Base-by-base conservation (phyloP, 2,329 filamentous ascomycete genomes). In the Neopestalotiopsis sp. region DNA sequence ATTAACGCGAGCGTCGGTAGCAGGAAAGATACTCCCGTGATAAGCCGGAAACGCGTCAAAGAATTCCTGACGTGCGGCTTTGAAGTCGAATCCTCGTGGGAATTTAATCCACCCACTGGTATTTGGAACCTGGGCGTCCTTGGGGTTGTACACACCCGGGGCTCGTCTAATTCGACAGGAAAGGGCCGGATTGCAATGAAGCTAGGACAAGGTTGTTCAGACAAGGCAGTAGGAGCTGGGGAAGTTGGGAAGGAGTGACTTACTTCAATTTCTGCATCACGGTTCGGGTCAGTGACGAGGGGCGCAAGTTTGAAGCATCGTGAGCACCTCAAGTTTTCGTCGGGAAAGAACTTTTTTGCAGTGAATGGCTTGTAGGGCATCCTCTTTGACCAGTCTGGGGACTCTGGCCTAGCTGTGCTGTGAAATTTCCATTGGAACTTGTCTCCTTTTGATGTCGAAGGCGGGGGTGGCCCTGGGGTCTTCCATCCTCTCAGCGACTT, bases 61-160 rank as follows among this genome's bases (percentile, higher is more conserved):
- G 58, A 73, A 73, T 1, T 59, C 30, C 10, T 42, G 49, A 38
- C 68, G 71, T 9, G 68, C 69, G 34, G 34, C 34, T 5, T 24
- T 57, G 17, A 72, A 72, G 65, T 72, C 63, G n/a, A 62, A 62
- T 1, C 34, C 59, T 4, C 32, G n/a, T 20, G 59, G 59, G 10
- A 62, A 62, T 24, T 14, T 17, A 61, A 71, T 71, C 72, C 72
- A 73, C 13, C 71, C 72, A 34, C 72, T 73, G n/a, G 58, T 70
- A 57, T 73, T 73, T 20, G 72, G 72, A 45, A 71, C 38, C 2
- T 10, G 6, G 4, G 45, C 52, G n/a, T 24, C 20, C 12, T 20
- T 42, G n/a, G 13, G 24, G 13, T 7, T 17, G 30, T 4, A 67
- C 6, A 30, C 32, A 65, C 71, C 69, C 9, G 63, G 17, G 14